These are phyloP conservation scores for Populus hybrid DNA, from an alignment of 441 rosid genomes.

Conservation along the genomic window DNA sequence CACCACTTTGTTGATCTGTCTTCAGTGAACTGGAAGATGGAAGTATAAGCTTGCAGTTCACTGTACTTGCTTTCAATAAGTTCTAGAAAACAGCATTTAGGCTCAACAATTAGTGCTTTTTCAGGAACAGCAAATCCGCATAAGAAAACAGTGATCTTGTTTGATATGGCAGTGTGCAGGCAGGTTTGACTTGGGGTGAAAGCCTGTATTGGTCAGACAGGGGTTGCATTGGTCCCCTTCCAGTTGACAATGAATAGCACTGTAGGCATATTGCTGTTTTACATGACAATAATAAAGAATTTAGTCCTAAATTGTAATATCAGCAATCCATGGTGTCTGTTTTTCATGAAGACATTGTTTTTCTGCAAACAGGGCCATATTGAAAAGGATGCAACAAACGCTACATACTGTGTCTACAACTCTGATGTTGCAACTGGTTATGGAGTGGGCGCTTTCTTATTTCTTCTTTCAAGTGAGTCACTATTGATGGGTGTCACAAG, in stretches of 20 bases:
- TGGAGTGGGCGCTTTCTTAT: slow-evolving; percentile 89
- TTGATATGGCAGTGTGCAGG: not conserved
- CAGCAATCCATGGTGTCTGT: not conserved
- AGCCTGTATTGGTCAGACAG: not conserved
- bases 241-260: not conserved
- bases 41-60: not conserved
- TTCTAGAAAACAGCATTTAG: not conserved
- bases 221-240: not conserved
- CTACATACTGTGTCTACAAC: slow-evolving; percentile 72
- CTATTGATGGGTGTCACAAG: slow-evolving; percentile 84
- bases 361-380: slow-evolving; percentile 52
- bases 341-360: not conserved
- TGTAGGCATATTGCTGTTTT: not conserved
- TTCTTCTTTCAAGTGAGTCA: slow-evolving; percentile 85
- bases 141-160: not conserved
- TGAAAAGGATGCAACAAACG: slow-evolving; percentile 38
- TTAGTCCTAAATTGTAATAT: not conserved
- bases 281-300: not conserved
- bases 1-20: not conserved
- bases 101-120: not conserved
- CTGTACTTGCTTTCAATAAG: not conserved
- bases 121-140: not conserved
- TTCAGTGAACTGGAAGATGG: not conserved
- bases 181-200: not conserved
- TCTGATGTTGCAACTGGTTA: slow-evolving; percentile 95